These are phyloP conservation scores for Somion occarium DNA, from an alignment of 1,284 basidiomycete species.

Conservation along the genomic window DNA sequence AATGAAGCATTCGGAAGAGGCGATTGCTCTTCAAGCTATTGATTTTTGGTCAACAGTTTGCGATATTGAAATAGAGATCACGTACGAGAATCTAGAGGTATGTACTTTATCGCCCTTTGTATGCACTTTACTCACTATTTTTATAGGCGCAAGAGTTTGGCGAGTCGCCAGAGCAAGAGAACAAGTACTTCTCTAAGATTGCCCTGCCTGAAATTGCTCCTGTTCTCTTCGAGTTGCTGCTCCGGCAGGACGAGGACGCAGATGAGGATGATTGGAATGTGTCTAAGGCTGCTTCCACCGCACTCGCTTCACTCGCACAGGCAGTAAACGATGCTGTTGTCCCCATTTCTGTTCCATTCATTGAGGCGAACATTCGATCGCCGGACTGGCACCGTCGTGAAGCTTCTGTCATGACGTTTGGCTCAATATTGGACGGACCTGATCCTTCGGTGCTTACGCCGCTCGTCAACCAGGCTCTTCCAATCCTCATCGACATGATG, in stretches of 20 bases:
- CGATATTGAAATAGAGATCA: conserved; percentile 93
- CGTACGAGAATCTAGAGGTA: conserved; percentile 90
- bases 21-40: conserved; percentile 93
- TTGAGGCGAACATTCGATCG: conserved; percentile 92
- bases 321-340: conserved; percentile 93
- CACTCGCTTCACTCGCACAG: conserved; percentile 84
- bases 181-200: conserved; percentile 90
- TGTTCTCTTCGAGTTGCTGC: conserved; percentile 85
- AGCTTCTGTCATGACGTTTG: conserved; percentile 98
- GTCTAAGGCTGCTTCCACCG: conserved; percentile 96
- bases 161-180: conserved; percentile 85
- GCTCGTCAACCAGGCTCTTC: conserved; percentile 91
- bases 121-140: conserved; percentile 11
- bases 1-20: conserved; percentile 92
- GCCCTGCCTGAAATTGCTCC: conserved; percentile 94
- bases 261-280: conserved; percentile 99
- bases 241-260: conserved; percentile 93
- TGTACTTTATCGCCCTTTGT: conserved; percentile 16
- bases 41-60: conserved; percentile 99
- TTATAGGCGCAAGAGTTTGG: conserved; percentile 83
- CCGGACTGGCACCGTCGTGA: conserved; percentile 95
- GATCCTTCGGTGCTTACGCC: conserved; percentile 84
- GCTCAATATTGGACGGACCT: conserved; percentile 95
- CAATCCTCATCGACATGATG: conserved; percentile 96
- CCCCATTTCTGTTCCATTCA: conserved; percentile 93